These are phyloP conservation scores for Hymenoscyphus fraxineus DNA, from an alignment of 2,329 filamentous ascomycete species.

Conservation along the genomic window DNA sequence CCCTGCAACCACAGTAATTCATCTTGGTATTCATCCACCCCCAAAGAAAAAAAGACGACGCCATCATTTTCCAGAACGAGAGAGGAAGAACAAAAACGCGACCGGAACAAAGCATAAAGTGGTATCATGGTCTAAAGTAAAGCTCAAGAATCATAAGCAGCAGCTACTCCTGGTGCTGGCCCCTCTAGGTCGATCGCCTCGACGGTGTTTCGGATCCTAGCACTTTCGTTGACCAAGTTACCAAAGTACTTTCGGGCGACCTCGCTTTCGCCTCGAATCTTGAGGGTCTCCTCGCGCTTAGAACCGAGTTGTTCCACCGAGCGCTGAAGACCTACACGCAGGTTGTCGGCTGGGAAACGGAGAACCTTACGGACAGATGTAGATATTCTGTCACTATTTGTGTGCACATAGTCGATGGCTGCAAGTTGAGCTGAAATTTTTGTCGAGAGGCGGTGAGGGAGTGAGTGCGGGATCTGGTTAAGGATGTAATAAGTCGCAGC, in stretches of 20 bases:
- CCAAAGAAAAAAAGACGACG: background rate
- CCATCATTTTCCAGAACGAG: slow-evolving; percentile 2
- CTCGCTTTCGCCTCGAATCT: slow-evolving; percentile 78
- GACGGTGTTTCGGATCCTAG: slow-evolving; percentile 43
- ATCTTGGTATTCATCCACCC: background rate
- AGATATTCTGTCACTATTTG: slow-evolving; percentile 80
- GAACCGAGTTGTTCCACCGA: slow-evolving; percentile 78
- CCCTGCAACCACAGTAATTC: background rate
- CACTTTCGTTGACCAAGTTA: slow-evolving; percentile 70
- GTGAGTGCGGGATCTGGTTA: slow-evolving; percentile 80
- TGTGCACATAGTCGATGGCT: slow-evolving; percentile 86
- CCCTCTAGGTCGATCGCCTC: slow-evolving; percentile 36
- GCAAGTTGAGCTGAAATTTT: slow-evolving; percentile 81
- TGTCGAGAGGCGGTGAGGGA: slow-evolving; percentile 77
- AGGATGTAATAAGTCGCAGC: slow-evolving; percentile 78
- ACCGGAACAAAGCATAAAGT: background rate
- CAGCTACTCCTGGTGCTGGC: slow-evolving; percentile 34
- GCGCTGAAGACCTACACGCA: slow-evolving; percentile 77
- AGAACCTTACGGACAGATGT: slow-evolving; percentile 84
- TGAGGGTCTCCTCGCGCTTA: slow-evolving; percentile 78
- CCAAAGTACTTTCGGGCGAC: slow-evolving; percentile 86
- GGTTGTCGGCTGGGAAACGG: slow-evolving; percentile 79
- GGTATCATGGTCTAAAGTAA: slow-evolving; percentile 5
- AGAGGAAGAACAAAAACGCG: background rate
- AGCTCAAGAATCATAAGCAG: slow-evolving; percentile 31